A percentile compares a stretch with the other conserved stretches of the same genome.
These are phyloP conservation scores for Heliamphora exappendiculata DNA, from an alignment of 148 eudicot genomes.

Conservation along the genomic window DNA sequence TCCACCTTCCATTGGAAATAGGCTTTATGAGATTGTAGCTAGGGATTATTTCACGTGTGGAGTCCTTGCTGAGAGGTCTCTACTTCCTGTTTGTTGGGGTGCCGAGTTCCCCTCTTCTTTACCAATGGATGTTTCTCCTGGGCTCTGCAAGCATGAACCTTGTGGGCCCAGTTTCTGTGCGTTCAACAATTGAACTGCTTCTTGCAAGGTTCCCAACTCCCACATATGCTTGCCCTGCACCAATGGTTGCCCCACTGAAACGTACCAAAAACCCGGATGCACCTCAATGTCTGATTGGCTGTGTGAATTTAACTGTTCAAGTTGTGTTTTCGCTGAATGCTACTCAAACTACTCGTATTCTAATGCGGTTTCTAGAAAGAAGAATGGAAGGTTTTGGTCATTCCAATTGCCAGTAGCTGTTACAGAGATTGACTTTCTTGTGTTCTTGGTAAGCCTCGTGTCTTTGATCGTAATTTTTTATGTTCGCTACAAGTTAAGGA, in stretches of 20 bases:
- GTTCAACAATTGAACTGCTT: constrained; percentile 34
- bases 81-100: constrained; percentile 77
- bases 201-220: constrained; percentile 45
- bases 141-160: constrained; percentile 42
- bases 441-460: constrained; percentile 49
- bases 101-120: constrained; percentile 55
- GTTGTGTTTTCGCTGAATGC: constrained; percentile 51
- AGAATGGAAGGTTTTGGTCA: constrained; percentile 57
- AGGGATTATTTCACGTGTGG: constrained; percentile 97
- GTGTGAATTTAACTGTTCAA: constrained; percentile 61
- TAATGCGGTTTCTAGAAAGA: constrained; percentile 15
- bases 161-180: constrained; percentile 49
- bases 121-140: constrained; percentile 64
- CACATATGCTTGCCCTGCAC: constrained; percentile 67
- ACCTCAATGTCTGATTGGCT: constrained; percentile 30
- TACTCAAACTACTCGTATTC: constrained; percentile 42
- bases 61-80: constrained; percentile 37
- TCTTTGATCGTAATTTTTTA: constrained; percentile 45
- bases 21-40: constrained; percentile 53
- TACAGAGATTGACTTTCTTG: constrained; percentile 62
- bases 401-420: constrained; percentile 57
- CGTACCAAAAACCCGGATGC: constrained; percentile 44
- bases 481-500: constrained; percentile 60
- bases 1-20: constrained; percentile 41
- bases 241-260: constrained; percentile 50